Conservation (phyloP, 106 monocot genomes). For the Allium fistulosum region DNA sequence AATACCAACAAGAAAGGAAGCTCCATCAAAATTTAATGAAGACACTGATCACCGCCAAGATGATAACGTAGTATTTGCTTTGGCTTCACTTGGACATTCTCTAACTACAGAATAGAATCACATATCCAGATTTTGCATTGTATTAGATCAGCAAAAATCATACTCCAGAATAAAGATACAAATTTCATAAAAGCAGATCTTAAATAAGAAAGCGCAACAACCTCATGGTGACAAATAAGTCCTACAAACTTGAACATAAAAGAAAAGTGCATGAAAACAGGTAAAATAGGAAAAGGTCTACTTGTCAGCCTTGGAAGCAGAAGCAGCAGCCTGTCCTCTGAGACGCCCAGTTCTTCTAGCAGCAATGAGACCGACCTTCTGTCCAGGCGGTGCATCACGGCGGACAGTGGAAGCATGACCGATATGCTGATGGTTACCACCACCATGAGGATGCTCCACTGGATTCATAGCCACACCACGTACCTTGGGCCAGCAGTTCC, state of each 20-base stretch:
- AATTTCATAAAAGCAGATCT: neutral
- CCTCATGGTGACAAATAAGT: neutral
- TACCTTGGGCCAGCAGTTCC: constrained; percentile 31
- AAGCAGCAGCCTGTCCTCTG: constrained; percentile 33
- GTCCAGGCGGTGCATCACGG: constrained; percentile 24
- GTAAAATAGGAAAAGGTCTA: neutral
- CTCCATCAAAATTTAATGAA: too few species aligned
- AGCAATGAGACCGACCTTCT: constrained; percentile 30
- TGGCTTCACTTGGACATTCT: too few species aligned
- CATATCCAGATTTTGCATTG: too few species aligned
- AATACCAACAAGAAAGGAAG: too few species aligned
- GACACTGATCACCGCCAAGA: too few species aligned
- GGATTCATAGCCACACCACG: constrained; percentile 35
- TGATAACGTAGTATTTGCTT: too few species aligned
- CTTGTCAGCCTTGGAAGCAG: constrained; percentile 33
- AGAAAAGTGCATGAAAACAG: neutral
- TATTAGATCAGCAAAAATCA: too few species aligned
- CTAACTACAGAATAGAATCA: too few species aligned
- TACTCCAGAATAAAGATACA: neutral
- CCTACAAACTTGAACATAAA: neutral
- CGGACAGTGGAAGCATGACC: constrained; percentile 23
- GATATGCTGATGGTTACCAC: constrained; percentile 40
- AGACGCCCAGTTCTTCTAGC: constrained; percentile 29
- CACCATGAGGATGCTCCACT: constrained; percentile 33
- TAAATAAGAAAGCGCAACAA: neutral